Percentiles rank a stretch among this genome's conserved stretches.
These are phyloP conservation scores for Diutina pseudorugosa DNA, from an alignment of 1,139 yeast genomes.

Conservation along the genomic window DNA sequence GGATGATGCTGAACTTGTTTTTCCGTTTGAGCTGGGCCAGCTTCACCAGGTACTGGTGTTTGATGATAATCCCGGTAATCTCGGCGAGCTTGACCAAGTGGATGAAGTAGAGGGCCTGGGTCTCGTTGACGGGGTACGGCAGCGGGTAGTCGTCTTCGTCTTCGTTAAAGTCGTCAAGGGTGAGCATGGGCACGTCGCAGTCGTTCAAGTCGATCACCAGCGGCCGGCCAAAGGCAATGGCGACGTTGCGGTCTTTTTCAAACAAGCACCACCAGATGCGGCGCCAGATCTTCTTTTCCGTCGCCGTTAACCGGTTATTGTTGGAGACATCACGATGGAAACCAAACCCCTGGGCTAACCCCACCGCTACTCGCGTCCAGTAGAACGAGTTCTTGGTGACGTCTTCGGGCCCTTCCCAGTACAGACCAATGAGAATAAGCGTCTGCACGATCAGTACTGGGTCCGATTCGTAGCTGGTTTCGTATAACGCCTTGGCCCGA, in stretches of 20 bases:
- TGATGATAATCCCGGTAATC: conserved; percentile 59
- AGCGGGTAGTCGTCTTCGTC: conserved; percentile 29
- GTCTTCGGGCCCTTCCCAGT: conserved; percentile 75
- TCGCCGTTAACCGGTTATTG: conserved; percentile 17
- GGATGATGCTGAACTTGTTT: conserved; percentile 42
- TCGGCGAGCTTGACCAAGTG: conserved; percentile 60
- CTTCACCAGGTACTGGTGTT: conserved; percentile 62
- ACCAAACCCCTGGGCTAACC: conserved; percentile 72
- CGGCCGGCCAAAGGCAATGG: conserved; percentile 75
- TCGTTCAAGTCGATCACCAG: conserved; percentile 58
- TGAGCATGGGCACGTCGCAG: conserved; percentile 68
- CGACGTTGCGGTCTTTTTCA: conserved; percentile 57
- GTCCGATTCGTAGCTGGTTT: conserved; percentile 61
- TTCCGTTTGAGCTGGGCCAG: conserved; percentile 42
- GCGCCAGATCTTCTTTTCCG: conserved; percentile 50
- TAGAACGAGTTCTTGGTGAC: conserved; percentile 63
- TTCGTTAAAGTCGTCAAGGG: conserved; percentile 51
- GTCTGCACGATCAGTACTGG: conserved; percentile 58
- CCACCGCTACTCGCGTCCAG: conserved; percentile 67
- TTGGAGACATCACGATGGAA: conserved; percentile 44
- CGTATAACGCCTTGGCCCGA: conserved; percentile 68
- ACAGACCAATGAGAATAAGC: conserved; percentile 51
- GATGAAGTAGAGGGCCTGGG: conserved; percentile 45
- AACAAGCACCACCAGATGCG: conserved; percentile 76
- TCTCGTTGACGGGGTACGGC: conserved; percentile 35